These are phyloP conservation scores for Trapa bicornis DNA, from an alignment of 345 rosid genomes.

Conservation along the genomic window DNA sequence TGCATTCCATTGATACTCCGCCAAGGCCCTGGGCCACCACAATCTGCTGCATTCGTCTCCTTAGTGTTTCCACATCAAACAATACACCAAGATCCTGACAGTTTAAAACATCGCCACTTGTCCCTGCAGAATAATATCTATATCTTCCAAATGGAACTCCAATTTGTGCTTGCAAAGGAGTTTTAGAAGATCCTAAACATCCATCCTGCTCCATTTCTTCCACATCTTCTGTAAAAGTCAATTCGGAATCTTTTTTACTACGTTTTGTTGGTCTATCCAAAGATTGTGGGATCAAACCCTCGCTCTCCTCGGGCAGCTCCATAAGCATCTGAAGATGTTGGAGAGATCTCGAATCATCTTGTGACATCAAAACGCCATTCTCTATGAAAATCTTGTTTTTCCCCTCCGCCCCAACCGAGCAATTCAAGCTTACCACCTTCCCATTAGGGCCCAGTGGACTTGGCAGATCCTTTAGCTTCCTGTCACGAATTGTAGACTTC, in stretches of 20 bases:
- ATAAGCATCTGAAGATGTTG: slow-evolving; percentile 37
- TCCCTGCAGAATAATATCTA: slow-evolving; percentile 34
- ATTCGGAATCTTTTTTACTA: slow-evolving; percentile 29
- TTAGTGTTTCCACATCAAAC: slow-evolving; percentile 49
- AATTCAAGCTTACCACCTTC: slow-evolving; percentile 50
- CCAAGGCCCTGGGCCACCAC: slow-evolving; percentile 68
- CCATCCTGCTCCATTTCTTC: slow-evolving; percentile 41
- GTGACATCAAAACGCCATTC: slow-evolving; percentile 55
- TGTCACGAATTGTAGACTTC: slow-evolving; percentile 52
- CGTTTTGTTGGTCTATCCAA: slow-evolving; percentile 20
- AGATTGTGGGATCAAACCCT: slow-evolving; percentile 26
- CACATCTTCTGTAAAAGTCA: slow-evolving; percentile 31
- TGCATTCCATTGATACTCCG: slow-evolving; percentile 73
- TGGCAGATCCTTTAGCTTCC: slow-evolving; percentile 64
- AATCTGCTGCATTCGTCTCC: slow-evolving; percentile 69
- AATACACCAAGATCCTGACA: slow-evolving; percentile 57
- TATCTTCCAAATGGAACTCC: slow-evolving; percentile 62
- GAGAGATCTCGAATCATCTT: slow-evolving; percentile 51
- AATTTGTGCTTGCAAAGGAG: slow-evolving; percentile 59
- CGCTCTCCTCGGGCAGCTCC: slow-evolving; percentile 43
- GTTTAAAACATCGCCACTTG: slow-evolving; percentile 28
- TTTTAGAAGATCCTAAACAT: slow-evolving; percentile 25
- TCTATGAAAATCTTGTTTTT: slow-evolving; percentile 29
- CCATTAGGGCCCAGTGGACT: slow-evolving; percentile 80
- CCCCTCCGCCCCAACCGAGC: slow-evolving; percentile 31